These are phyloP conservation scores for Mycena vulgaris DNA, from an alignment of 768 basidiomycete genomes.

Conservation along the genomic window DNA sequence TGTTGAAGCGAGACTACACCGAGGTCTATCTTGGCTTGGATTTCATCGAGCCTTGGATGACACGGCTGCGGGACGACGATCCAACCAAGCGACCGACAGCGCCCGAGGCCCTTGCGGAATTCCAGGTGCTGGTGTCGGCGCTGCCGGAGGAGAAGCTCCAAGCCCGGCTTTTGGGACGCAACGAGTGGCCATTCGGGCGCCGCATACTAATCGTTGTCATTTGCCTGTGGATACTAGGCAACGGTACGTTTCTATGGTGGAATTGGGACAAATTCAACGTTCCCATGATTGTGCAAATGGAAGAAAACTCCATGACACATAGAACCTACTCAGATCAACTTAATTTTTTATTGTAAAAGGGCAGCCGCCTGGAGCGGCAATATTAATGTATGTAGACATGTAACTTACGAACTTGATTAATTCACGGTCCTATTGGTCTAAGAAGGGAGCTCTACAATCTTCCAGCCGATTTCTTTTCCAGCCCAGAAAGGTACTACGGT, in stretches of 20 bases:
- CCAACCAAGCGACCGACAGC: slow-evolving; percentile 32
- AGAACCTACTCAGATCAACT: background rate
- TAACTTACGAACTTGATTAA: background rate
- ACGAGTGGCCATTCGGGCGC: slow-evolving; percentile 29
- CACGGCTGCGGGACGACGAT: slow-evolving; percentile 35
- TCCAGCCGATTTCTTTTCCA: slow-evolving; percentile 86
- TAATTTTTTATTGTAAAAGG: background rate
- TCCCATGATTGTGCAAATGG: slow-evolving; percentile 4
- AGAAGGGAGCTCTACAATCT: slow-evolving; percentile 51
- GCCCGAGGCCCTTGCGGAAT: slow-evolving; percentile 23
- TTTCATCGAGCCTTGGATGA: slow-evolving; percentile 33
- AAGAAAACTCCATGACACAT: too few relatives aligned
- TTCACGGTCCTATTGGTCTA: background rate
- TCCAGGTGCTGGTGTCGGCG: slow-evolving; percentile 20
- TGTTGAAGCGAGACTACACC: slow-evolving; percentile 36
- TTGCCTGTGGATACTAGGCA: slow-evolving; percentile 23
- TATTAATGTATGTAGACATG: slow-evolving; percentile 11
- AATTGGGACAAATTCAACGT: slow-evolving; percentile 34
- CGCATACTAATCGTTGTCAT: slow-evolving; percentile 15
- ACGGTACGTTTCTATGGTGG: slow-evolving; percentile 30
- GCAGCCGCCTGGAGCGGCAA: slow-evolving; percentile 16
- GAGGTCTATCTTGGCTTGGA: slow-evolving; percentile 30
- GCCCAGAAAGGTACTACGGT: slow-evolving; percentile 90
- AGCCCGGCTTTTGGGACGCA: slow-evolving; percentile 22
- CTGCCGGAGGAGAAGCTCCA: slow-evolving; percentile 35